Percentiles rank a stretch among this genome's conserved stretches.
Conservation (phyloP, 2,329 filamentous ascomycete genomes). For the Aplosporella prunicola region DNA sequence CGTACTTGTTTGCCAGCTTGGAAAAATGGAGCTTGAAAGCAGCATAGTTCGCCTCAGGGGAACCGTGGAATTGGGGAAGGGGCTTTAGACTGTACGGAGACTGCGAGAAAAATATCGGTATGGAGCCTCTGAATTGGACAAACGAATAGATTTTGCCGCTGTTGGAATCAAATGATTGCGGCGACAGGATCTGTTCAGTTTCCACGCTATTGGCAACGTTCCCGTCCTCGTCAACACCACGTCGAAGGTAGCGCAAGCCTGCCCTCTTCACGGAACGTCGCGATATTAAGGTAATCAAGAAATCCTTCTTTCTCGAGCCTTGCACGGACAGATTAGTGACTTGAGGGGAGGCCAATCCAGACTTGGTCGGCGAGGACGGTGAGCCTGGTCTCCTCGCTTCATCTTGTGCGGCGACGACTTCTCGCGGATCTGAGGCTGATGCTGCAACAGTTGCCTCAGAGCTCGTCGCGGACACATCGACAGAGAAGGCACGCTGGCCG, state of each 20-base stretch:
- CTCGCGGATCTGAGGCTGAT: constrained; percentile 23
- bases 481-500: constrained; percentile 71
- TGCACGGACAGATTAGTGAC: constrained; percentile 7
- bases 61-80: constrained; percentile 71
- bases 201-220: constrained; percentile 85
- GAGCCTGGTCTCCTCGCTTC: constrained; percentile 15
- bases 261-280: constrained; percentile 77
- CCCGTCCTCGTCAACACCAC: constrained; percentile 84
- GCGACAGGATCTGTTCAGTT: constrained; percentile 85
- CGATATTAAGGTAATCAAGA: constrained; percentile 85
- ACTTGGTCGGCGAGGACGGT: constrained; percentile 4
- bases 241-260: constrained; percentile 78
- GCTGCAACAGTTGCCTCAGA: constrained; percentile 27
- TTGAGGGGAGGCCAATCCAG: constrained; percentile 4
- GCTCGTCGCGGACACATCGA: constrained; percentile 45
- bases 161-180: constrained; percentile 52
- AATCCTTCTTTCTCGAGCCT: constrained; percentile 34
- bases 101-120: constrained; percentile 91
- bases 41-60: constrained; percentile 63
- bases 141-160: constrained; percentile 64
- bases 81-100: constrained; percentile 91
- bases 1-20: constrained; percentile 60
- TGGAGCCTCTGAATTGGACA: constrained; percentile 79
- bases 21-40: constrained; percentile 76
- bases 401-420: constrained; percentile 24